phyloP scores from a whole-genome alignment of 345 rosid species.

The Eucalyptus microcorys region DNA sequence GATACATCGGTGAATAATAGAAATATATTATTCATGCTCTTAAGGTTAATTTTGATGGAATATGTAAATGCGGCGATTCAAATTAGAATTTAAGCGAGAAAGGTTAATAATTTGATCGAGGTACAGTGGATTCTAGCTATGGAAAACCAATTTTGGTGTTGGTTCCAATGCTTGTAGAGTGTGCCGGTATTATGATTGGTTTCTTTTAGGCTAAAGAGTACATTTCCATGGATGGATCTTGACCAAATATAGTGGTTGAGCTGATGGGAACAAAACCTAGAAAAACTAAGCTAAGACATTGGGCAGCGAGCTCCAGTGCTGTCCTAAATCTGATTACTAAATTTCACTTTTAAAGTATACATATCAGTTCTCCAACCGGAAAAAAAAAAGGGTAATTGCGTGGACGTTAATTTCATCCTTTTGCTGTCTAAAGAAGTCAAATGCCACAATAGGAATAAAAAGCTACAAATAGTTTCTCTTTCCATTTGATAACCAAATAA shows the following conservation, averaged over 20 bases:
- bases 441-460: neutral
- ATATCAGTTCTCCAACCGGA: neutral
- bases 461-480: neutral
- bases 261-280: neutral
- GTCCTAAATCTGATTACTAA: neutral
- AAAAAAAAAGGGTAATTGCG: neutral
- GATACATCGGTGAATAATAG: neutral
- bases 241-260: neutral
- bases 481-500: neutral
- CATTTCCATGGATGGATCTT: neutral
- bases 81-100: neutral
- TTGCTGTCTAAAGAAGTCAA: neutral
- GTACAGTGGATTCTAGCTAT: neutral
- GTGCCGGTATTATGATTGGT: neutral
- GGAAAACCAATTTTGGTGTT: neutral
- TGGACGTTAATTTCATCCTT: neutral
- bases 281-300: neutral
- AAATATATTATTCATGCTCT: neutral
- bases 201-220: neutral
- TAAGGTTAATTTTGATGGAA: neutral
- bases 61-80: neutral
- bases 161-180: neutral
- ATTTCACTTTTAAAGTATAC: neutral
- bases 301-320: neutral
- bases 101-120: constrained; percentile 2